Conservation (phyloP, 768 basidiomycete species). For the Pisolithus orientalis region DNA sequence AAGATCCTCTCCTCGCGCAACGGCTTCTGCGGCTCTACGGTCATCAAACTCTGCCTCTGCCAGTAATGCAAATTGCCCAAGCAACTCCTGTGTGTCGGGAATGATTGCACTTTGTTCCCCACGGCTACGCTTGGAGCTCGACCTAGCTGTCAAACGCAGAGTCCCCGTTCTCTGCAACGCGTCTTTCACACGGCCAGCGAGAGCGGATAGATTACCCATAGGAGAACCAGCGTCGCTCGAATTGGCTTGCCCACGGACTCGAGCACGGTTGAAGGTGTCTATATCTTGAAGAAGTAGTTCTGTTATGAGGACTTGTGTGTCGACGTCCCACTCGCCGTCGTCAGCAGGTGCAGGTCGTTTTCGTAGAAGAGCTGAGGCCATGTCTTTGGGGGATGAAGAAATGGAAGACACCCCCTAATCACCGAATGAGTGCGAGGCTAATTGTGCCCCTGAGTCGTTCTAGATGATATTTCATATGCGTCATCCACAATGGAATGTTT, state of each 20-base stretch:
- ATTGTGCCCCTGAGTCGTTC: no score
- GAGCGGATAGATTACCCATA: no score
- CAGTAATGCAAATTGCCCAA: slow-evolving; percentile 25
- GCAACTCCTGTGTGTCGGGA: background rate
- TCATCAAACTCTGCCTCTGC: slow-evolving; percentile 35
- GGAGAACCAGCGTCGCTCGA: no score
- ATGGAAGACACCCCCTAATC: no score
- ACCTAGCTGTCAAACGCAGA: no score
- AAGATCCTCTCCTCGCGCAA: slow-evolving; percentile 24
- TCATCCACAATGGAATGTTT: no score
- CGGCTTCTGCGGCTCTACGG: slow-evolving; percentile 33
- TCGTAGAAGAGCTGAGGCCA: background rate
- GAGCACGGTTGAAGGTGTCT: slow-evolving; percentile 11
- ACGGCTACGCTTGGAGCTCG: slow-evolving; percentile 21
- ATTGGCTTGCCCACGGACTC: slow-evolving; percentile 21
- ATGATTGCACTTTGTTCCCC: slow-evolving; percentile 22
- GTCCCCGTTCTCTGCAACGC: no score
- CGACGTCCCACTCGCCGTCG: slow-evolving; percentile 19
- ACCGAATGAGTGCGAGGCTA: no score
- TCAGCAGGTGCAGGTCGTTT: background rate
- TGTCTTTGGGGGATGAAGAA: no score
- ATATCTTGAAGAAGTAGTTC: slow-evolving; percentile 34
- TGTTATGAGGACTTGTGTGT: slow-evolving; percentile 31
- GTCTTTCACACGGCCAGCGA: no score
- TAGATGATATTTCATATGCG: no score